phyloP scores from a whole-genome alignment of 1,284 basidiomycete species.

The Pisolithus thermaeus region DNA sequence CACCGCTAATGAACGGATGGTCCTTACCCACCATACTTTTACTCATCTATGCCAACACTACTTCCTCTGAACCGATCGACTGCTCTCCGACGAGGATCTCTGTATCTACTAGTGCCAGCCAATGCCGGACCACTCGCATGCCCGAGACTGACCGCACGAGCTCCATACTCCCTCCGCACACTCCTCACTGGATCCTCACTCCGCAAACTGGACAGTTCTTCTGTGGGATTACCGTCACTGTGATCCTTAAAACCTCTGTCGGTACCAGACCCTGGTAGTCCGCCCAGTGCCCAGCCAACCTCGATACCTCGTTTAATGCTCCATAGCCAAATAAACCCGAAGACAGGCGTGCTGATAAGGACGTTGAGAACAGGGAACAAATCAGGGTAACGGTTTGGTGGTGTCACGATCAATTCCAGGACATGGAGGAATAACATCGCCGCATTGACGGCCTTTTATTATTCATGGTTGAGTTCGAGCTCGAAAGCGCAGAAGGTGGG shows the following conservation, averaged over 20 bases:
- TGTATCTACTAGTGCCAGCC: constrained; percentile 6
- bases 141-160: constrained; percentile 24
- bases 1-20: no score
- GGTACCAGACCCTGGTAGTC: constrained; percentile 24
- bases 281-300: constrained; percentile 57
- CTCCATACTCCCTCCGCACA: constrained; percentile 6
- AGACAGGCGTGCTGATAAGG: constrained; percentile 75
- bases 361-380: constrained; percentile 84
- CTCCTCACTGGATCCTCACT: not conserved
- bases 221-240: not conserved
- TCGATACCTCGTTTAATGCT: constrained; percentile 68
- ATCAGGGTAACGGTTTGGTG: constrained; percentile 78
- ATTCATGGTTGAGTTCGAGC: constrained; percentile 2
- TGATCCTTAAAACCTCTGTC: not conserved
- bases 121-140: constrained; percentile 12
- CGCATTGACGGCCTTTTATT: constrained; percentile 53
- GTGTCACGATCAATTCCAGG: constrained; percentile 54
- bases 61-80: constrained; percentile 16
- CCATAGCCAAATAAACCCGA: constrained; percentile 71
- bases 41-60: constrained; percentile 15
- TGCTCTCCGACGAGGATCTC: constrained; percentile 21
- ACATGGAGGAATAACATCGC: constrained; percentile 55
- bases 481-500: constrained; percentile 1
- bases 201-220: not conserved
- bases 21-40: not conserved